Base-by-base conservation (phyloP, 2,329 filamentous ascomycete genomes). In the Cercospora zeina region DNA sequence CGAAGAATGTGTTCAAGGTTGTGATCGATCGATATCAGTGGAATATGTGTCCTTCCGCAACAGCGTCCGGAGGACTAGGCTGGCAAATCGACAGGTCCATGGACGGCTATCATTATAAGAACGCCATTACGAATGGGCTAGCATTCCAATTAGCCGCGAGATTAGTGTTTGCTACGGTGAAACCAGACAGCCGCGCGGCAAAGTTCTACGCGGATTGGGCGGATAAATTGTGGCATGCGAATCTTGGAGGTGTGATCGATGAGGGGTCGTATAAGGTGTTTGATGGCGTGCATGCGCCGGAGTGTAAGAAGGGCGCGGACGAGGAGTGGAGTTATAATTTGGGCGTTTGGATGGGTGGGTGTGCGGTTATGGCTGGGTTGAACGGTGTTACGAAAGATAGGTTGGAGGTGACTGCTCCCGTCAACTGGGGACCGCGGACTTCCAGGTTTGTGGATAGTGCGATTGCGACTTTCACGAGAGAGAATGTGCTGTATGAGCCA, bases 71-170 rank as follows among this genome's bases (percentile, higher is more conserved):
- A 74, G 91, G 91, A 11, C 76, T 96, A 65, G 85, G 89, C 65
- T 96, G 91, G 91, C 91, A 96, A 78, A 91, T 96, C 68, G 92
- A 87, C 73, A 77, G 82, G 1, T 83, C 83, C 68, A 93, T 93
- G 72, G 86, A 86, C 63, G 91, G 91, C 10, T 87, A 91, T 73
- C 82, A 85, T 70, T 95, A 96, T 83, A 95, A 93, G 77, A 93
- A 93, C 77, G 83, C 87, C n/a, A 86, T 93, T 70, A 87, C 87
- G 65, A 96, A 95, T 74, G 90, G 90, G 45, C 87, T 87, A 14
- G 85, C 93, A 72, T 93, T 96, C 76, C 89, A 93, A 71, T 81
- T 96, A 11, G 87, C 89, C 2, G 90, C 91, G 0, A 72, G 76
- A 21, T 70, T 77, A 4, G 70, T 68, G 31, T 3, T 13, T 0